A percentile compares a stretch with the other conserved stretches of the same genome.
phyloP scores from a whole-genome alignment of 129 eudicot genomes.

The Heracleum sosnowskyi region DNA sequence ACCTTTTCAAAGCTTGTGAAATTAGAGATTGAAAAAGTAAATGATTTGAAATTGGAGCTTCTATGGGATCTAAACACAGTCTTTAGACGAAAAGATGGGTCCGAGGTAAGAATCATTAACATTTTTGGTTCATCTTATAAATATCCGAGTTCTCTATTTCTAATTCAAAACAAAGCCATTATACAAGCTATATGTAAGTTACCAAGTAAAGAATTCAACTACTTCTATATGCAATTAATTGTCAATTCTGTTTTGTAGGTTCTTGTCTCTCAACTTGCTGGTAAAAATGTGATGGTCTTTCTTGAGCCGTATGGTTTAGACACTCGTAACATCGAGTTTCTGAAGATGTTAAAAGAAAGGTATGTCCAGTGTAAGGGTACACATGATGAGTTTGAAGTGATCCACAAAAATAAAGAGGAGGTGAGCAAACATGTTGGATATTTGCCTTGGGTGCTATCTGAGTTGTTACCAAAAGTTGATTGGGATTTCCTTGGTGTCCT shows the following conservation, averaged over 20 bases:
- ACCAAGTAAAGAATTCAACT: too few relatives aligned
- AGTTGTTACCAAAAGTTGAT: neutral
- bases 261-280: neutral
- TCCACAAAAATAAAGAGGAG: too few relatives aligned
- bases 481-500: neutral
- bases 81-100: too few relatives aligned
- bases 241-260: neutral
- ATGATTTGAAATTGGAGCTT: too few relatives aligned
- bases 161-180: too few relatives aligned
- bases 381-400: neutral
- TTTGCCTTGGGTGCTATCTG: neutral
- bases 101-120: neutral
- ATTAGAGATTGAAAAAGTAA: too few relatives aligned
- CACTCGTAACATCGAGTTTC: neutral
- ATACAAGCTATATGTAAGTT: too few relatives aligned
- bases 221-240: too few relatives aligned
- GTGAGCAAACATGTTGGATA: neutral
- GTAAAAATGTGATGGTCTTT: neutral
- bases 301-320: neutral
- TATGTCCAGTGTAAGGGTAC: neutral
- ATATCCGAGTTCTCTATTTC: too few relatives aligned
- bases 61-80: too few relatives aligned
- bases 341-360: neutral
- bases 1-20: too few relatives aligned
- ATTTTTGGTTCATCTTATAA: neutral